Base-by-base conservation (phyloP, 1,284 basidiomycete species). In the Albatrellus sp. region DNA sequence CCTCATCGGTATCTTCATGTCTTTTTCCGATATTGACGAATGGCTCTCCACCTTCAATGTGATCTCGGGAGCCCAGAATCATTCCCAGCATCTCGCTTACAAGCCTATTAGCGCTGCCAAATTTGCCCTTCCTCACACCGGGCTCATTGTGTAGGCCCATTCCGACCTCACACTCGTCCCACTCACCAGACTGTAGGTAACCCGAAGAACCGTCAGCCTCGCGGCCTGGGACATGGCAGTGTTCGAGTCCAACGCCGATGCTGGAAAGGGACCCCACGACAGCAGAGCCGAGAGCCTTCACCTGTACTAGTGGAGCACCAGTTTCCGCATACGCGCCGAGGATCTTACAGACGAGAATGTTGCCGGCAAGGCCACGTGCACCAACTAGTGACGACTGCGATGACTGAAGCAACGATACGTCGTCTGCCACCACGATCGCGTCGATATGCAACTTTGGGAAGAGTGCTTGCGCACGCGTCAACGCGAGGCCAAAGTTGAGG, bases 401-500 rank as follows among this genome's bases (percentile, higher is more conserved):
- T 54, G 39, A 60, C 53, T 41, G 64, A 53, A 57, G 75, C 62
- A 58, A 71, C 53, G 68, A 70, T 4, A 82, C 76, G 54, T 85
- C 81, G 55, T 85, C 80, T 6, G 76, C 75, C 1, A 83, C 78
- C 41, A 82, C 64, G 20, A 83, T 64, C 45, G 75, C 72, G 30
- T 68, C 66, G 14, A 81, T 64, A 17, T 66, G 59, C 16, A 70
- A 51, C 0, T 56, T 54, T 2, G 57, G 63, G 13, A 57, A 56
- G 44, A 62, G 60, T 12, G 69, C 65, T 1, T 68, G 64, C 1
- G 73, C 72, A 32, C 72, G 67, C 56, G 85, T 79, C 36, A 75
- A 73, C 0, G 79, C 80, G 11, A 85, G 65, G 8, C 81, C 80
- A 50, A 84, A 84, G 55, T 81, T 77, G 33, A 86, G 66, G 13